phyloP scores from a whole-genome alignment of 1,139 yeast species.

The Spencermartinsiella ligniputridi region DNA sequence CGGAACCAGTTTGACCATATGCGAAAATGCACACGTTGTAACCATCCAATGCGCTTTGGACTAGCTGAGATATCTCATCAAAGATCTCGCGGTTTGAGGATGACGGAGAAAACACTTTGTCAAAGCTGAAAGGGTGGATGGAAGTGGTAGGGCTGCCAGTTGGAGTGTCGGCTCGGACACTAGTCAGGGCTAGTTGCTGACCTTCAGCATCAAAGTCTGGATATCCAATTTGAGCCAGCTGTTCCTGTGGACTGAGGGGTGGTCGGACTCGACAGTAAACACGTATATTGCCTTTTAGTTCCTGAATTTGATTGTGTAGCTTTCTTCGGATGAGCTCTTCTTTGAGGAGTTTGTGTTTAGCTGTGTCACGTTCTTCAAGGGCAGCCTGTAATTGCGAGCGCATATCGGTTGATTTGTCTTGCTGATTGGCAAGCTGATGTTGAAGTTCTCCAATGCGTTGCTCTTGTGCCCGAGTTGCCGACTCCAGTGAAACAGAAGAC shows the following conservation, averaged over 20 bases:
- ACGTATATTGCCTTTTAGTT: conserved; percentile 84
- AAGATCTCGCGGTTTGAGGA: conserved; percentile 61
- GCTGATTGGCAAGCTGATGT: conserved; percentile 16
- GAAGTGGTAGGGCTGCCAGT: conserved; percentile 17
- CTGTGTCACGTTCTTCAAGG: conserved; percentile 19
- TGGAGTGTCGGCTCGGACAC: not conserved
- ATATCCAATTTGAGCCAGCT: conserved; percentile 40
- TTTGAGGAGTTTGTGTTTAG: conserved; percentile 34
- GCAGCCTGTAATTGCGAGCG: conserved; percentile 16
- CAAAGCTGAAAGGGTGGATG: conserved; percentile 59
- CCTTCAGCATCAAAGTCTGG: conserved; percentile 54
- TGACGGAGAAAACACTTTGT: conserved; percentile 61
- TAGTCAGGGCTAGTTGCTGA: conserved; percentile 31
- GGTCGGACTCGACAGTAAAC: conserved; percentile 89
- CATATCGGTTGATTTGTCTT: conserved; percentile 16
- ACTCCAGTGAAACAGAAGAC: conserved; percentile 16
- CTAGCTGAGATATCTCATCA: conserved; percentile 78
- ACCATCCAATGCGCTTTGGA: conserved; percentile 89
- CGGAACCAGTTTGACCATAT: conserved; percentile 97
- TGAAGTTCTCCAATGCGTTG: conserved; percentile 22
- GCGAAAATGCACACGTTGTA: conserved; percentile 92
- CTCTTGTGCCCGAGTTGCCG: conserved; percentile 17
- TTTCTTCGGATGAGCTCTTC: conserved; percentile 58
- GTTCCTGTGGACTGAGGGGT: conserved; percentile 23
- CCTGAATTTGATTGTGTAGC: conserved; percentile 74